These are phyloP conservation scores for Mycena floridula DNA, from an alignment of 768 basidiomycete species.

Conservation along the genomic window DNA sequence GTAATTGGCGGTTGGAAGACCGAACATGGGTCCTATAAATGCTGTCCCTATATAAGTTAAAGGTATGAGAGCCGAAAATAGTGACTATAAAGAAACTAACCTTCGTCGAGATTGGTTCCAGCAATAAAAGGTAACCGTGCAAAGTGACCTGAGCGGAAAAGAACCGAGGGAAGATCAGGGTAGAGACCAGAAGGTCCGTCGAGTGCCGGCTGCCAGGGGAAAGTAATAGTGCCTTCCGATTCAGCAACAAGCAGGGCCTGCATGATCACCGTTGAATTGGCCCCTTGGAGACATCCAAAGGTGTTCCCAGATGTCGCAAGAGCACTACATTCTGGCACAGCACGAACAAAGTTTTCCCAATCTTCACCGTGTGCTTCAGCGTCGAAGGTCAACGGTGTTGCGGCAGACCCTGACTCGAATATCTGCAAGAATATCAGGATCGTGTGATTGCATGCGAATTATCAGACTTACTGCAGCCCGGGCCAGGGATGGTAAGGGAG, in stretches of 20 bases:
- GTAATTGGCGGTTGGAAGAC: background rate
- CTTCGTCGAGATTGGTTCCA: slow-evolving; percentile 40
- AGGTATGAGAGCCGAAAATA: background rate
- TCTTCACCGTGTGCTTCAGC: slow-evolving; percentile 10
- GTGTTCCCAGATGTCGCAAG: slow-evolving; percentile 20
- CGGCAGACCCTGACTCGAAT: slow-evolving; percentile 22
- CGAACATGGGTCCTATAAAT: background rate
- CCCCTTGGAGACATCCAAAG: slow-evolving; percentile 18
- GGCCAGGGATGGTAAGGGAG: slow-evolving; percentile 9
- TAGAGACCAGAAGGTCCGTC: slow-evolving; percentile 35
- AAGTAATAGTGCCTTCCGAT: slow-evolving; percentile 9
- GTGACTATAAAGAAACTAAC: slow-evolving; percentile 15
- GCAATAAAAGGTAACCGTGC: slow-evolving; percentile 36
- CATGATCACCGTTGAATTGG: slow-evolving; percentile 10
- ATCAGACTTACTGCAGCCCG: slow-evolving; percentile 11
- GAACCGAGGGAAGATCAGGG: slow-evolving; percentile 30
- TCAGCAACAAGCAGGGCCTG: slow-evolving; percentile 8
- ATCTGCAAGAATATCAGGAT: slow-evolving; percentile 15
- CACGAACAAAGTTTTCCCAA: slow-evolving; percentile 9
- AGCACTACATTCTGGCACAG: slow-evolving; percentile 26
- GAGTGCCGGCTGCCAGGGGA: slow-evolving; percentile 31
- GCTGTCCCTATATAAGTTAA: background rate
- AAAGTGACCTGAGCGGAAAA: slow-evolving; percentile 20
- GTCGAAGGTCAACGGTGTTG: slow-evolving; percentile 13
- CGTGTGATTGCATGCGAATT: background rate